Conservation (phyloP, 495 filamentous ascomycete genomes). For the Hyphodiscus hymeniophilus region DNA sequence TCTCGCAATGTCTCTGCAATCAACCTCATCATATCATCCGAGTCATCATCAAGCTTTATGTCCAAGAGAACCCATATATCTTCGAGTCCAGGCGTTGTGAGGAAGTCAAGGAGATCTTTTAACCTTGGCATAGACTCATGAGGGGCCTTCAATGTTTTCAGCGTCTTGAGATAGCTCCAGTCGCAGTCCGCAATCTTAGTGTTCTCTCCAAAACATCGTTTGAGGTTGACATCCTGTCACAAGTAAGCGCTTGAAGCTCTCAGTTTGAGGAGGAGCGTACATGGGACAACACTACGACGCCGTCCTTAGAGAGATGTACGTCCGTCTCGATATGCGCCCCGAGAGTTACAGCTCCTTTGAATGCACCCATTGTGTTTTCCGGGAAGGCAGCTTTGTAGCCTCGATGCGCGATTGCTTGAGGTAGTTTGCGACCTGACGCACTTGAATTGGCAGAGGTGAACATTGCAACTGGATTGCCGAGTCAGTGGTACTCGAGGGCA, state of each 20-base stretch:
- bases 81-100: conserved; percentile 50
- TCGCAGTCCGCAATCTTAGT: conserved; percentile 66
- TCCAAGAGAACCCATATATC: conserved; percentile 78
- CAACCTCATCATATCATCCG: conserved; percentile 56
- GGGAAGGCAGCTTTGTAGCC: conserved; percentile 73
- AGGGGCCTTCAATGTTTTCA: conserved; percentile 60
- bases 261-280: conserved; percentile 36
- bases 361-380: conserved; percentile 80
- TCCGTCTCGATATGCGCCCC: conserved; percentile 84
- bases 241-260: not conserved
- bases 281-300: conserved; percentile 77
- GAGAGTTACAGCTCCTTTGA: conserved; percentile 59
- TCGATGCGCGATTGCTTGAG: conserved; percentile 78
- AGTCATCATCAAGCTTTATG: conserved; percentile 73
- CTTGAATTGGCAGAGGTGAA: conserved; percentile 15
- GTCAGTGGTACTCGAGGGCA: not conserved
- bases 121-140: conserved; percentile 66
- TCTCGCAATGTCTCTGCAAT: conserved; percentile 52
- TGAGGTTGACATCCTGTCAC: conserved; percentile 60
- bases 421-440: conserved; percentile 31
- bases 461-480: not conserved
- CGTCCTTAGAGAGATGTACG: conserved; percentile 73
- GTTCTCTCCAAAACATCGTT: conserved; percentile 69
- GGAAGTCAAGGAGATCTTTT: conserved; percentile 63
- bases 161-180: conserved; percentile 59